Evolutionary conservation across 106 monocot species (phyloP), one percentile per base, ranked within the genome.

Genomic region (Narthecium ossifragum): DNA sequence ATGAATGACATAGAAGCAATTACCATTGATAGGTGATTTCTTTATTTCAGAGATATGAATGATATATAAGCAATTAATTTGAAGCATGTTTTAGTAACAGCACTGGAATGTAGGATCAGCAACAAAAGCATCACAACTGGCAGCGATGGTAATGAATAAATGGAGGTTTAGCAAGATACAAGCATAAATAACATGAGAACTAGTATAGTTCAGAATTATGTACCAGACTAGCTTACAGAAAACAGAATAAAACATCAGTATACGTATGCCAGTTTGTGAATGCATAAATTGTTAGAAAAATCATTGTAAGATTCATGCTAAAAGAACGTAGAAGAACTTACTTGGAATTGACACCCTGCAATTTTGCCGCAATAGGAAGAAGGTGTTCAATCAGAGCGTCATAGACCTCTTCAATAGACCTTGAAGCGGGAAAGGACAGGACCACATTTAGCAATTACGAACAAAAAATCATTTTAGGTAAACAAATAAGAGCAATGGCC

Each of bases 351-450:
- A 46, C 28, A 68, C 74, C 43, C 22, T 53, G 53, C 40, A 75
- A 10, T 23, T 23, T 57, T 59, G 28, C 40, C 6, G 63, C 27
- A 26, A 43, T 65, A 37, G 73, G 70, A 48, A 85, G 57, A 73
- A 88, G 81, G n/a, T 59, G 75, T 38, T 73, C 67, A 51, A 65
- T 67, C 26, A 92, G 76, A 59, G 56, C 57, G 62, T 88, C 84
- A 58, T 92, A 92, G 47, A 92, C 53, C 62, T 84, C 76, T 48
- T 79, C 92, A 10, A 92, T 85, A 38, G 81, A 73, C 62, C 88
- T 92, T 53, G 22, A 67, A 62, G 33, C 22, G 15, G 5, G 8
- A 54, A 59, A 30, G 40, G 39, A 10, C 6, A 18, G 4, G 24
- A 22, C 33, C 26, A 18, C 23, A 57, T 52, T 26, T 54, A 41